Base-by-base conservation (phyloP, 2,329 filamentous ascomycete genomes). In the Chrysoporthe austroafricana region DNA sequence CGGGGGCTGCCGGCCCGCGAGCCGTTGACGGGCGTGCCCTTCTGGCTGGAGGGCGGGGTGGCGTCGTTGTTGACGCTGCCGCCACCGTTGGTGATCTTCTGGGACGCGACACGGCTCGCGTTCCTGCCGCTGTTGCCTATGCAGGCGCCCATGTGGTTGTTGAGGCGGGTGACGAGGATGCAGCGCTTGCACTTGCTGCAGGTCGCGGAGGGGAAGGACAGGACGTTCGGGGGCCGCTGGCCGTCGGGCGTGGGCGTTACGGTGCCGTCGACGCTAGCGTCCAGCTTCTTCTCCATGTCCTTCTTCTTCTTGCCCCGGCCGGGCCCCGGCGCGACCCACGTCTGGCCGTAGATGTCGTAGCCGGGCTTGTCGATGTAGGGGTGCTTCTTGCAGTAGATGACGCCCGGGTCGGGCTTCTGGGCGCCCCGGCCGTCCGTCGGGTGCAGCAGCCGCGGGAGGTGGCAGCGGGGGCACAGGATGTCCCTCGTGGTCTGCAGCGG, bases 261-360 rank as follows among this genome's bases (percentile, higher is more conserved):
- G 3, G 71, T 72, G 44, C 74, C 73, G 56, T 71, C 82, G 69
- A 86, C 84, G 71, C 80, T 79, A 62, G 80, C 79, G 72, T 82
- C 79, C 59, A 77, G 75, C 78, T 83, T 87, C 81, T 87, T 88
- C 76, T 89, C 87, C 81, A 89, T 88, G 76, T 90, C 91, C 83
- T 92, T 93, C 85, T 91, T 93, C 82, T 91, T 92, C 81, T 91
- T 92, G 69, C 91, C 91, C 69, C 90, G 86, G 16, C 88, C 88
- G 32, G 89, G 88, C 0, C 86, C 86, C 32, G 90, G 90, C 21
- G 88, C 89, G 16, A 92, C 89, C 85, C 92, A 94, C 39, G 90
- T 92, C 78, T 94, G 92, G 62, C 91, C 91, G 78, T 94, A 94
- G 71, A 94, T 92, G 77, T 95, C 91, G 79, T 89, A 91, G 69